Conservation (phyloP, 1,284 basidiomycete species). For the Xerocomus minutiporus region DNA sequence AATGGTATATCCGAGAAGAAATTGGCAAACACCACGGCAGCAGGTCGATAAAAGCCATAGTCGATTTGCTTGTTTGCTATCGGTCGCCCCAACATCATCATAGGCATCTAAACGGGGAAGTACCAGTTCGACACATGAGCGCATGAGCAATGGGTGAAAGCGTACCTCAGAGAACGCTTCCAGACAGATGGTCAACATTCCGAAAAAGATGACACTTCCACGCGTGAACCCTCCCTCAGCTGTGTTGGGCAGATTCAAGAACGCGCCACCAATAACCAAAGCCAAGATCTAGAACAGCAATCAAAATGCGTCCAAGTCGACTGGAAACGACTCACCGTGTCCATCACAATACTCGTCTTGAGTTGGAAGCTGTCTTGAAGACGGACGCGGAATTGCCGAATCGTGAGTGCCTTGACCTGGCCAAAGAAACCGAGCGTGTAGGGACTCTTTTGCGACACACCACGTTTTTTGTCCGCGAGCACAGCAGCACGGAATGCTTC, state of each 20-base stretch:
- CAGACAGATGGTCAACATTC: conserved; percentile 69
- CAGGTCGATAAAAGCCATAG: conserved; percentile 79
- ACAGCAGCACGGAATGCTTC: conserved; percentile 77
- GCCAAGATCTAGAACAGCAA: conserved; percentile 41
- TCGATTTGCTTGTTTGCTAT: conserved; percentile 70
- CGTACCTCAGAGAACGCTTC: conserved; percentile 73
- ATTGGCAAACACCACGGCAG: conserved; percentile 69
- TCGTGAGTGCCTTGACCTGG: conserved; percentile 70
- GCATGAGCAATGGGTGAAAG: conserved; percentile 12
- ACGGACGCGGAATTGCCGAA: conserved; percentile 71
- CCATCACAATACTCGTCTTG: conserved; percentile 62
- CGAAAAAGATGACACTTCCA: conserved; percentile 77
- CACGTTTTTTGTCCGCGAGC: conserved; percentile 74
- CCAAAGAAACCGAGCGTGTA: conserved; percentile 80
- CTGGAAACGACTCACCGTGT: conserved; percentile 39
- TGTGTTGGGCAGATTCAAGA: conserved; percentile 66
- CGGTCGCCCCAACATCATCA: conserved; percentile 73
- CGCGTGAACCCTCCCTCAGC: conserved; percentile 84
- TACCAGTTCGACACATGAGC: not conserved
- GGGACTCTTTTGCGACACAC: conserved; percentile 79
- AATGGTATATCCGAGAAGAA: conserved; percentile 76
- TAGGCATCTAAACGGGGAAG: conserved; percentile 43
- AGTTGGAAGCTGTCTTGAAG: conserved; percentile 84
- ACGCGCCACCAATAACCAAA: conserved; percentile 74
- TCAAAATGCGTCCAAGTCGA: not conserved